These are phyloP conservation scores for Populus alba DNA, from an alignment of 345 rosid species.

Conservation along the genomic window DNA sequence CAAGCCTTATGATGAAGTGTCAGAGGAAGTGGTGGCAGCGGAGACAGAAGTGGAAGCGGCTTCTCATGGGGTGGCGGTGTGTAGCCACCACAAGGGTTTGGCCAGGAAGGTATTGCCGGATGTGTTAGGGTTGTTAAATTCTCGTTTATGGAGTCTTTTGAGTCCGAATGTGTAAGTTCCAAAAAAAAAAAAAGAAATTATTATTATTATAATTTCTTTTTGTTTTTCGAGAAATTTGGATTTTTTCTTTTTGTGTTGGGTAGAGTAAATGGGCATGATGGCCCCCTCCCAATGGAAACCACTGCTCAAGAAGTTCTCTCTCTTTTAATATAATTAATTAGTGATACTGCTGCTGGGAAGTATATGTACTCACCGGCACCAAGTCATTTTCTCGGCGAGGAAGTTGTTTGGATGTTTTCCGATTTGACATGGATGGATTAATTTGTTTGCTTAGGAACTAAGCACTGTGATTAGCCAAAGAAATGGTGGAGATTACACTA, in stretches of 20 bases:
- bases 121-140: constrained; percentile 77
- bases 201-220: background rate
- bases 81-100: constrained; percentile 61
- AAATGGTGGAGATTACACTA: background rate
- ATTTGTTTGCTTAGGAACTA: constrained; percentile 14
- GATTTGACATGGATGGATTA: background rate
- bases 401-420: constrained; percentile 2
- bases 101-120: constrained; percentile 97
- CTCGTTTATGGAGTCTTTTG: constrained; percentile 93
- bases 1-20: background rate
- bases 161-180: constrained; percentile 62
- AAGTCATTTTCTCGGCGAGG: constrained; percentile 9
- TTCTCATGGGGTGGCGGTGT: constrained; percentile 14
- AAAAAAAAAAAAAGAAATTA: background rate
- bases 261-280: background rate
- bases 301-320: background rate
- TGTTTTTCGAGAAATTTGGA: background rate
- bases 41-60: constrained; percentile 14
- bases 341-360: background rate
- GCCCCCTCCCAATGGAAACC: background rate
- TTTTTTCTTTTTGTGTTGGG: background rate
- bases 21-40: background rate
- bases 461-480: constrained; percentile 22
- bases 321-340: background rate
- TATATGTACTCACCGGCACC: background rate